Evolutionary conservation across 257 asterid genomes (phyloP), one percentile per base, ranked within the genome.

Genomic region (Cordia subcordata): DNA sequence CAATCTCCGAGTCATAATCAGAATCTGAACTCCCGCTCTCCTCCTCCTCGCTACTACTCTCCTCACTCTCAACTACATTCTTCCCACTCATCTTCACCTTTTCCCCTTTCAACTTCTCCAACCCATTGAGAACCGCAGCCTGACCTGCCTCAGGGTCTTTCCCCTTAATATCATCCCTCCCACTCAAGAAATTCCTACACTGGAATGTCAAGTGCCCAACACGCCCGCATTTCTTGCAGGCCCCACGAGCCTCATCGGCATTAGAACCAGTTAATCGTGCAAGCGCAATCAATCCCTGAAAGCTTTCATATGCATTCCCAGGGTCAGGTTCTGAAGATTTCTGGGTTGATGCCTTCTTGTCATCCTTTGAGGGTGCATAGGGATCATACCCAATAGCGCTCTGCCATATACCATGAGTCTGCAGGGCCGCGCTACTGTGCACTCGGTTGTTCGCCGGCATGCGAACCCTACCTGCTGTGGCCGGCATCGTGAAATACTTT

Each of bases 381-480:
- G 97, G 99, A 67, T 93, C 97, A 75, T 93, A 93, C 0, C 99
- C 97, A 21, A 89, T 89, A 1, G 99, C 96, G 61, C 99, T 93
- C 76, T 93, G 99, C 99, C 99, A 93, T 75, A 93, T 93, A 35
- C 97, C 99, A 42, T 93, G 99, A 60, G 99, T 89, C 81, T 93
- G 99, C 14, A 93, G 70, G 72, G 97, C 97, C 11, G 95, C 97
- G 68, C 97, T 93, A 69, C 99, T 93, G 84, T 93, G 99, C 65
- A 93, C 99, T 73, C 99, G 84, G 77, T 93, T 93, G 94, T 93
- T 93, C 78, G 99, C 99, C 13, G 99, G 96, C 99, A 89, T 93
- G 76, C 99, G 99, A 77, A 89, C 99, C 77, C 97, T 93, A 55
- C 99, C 97, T 65, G 97, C 97, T 69, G 99, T 93, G 39, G 99